Base-by-base conservation (phyloP, 2,329 filamentous ascomycete genomes). In the Venturiaceae sp. region DNA sequence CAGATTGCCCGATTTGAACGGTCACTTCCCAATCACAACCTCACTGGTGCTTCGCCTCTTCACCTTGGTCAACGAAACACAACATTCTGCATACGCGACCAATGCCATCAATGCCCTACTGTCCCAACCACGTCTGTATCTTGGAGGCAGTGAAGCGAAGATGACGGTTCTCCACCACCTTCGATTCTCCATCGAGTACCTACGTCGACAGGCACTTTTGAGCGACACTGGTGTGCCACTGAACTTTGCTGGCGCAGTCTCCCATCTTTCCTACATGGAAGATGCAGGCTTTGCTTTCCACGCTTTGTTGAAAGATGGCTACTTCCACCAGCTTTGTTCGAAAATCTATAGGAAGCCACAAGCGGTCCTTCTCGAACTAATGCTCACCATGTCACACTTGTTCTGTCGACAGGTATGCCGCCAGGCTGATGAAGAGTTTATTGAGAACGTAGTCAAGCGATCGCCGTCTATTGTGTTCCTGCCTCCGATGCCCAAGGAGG, bases 121-220 rank as follows among this genome's bases (percentile, higher is more conserved):
- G 0, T 86, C 86, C 0, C 85, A 90, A 64, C 83, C 83, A 3
- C 78, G 85, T 32, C 71, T 92, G 6, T 90, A 86, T 62, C 77
- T 92, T 2, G 87, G 87, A 47, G 86, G 87, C 0, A 77, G 83
- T 2, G 82, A 83, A 44, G 83, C 83, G 55, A 84, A 84, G 65
- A 81, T 85, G 67, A 82, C 87, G 1, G 83, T 90, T 1, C 78
- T 87, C 55, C 88, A 92, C 67, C 87, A 92, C 66, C 70, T 92
- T 6, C 81, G 88, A 3, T 92, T 92, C 69, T 91, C 87, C 0
- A 87, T 92, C 47, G 88, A 92, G 63, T 92, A 90, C 64, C 77
- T 92, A 0, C 80, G 87, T 21, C 77, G 85, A 36, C 85, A 90
- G 63, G 75, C 81, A 46, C 79, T 92, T 0, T 74, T 92, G 8